Conservation (phyloP, 768 basidiomycete genomes). For the Tulasnella sp. region DNA sequence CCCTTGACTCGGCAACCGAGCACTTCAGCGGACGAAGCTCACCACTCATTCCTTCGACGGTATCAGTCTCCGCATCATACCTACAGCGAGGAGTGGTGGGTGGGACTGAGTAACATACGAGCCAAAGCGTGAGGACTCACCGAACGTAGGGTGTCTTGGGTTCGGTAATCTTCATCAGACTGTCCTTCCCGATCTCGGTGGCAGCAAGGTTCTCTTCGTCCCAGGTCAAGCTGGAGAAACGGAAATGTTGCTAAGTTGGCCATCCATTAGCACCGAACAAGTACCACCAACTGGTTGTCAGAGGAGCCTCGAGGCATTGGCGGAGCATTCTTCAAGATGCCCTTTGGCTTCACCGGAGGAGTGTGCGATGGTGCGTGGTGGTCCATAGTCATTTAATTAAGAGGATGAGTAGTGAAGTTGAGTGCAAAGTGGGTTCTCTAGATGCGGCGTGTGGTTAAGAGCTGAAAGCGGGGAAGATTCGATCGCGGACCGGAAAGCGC, state of each 20-base stretch:
- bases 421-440: neutral
- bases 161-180: slow-evolving; percentile 97
- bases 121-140: slow-evolving; percentile 15
- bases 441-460: neutral
- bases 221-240: slow-evolving; percentile 74
- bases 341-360: slow-evolving; percentile 66
- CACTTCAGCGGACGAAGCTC: slow-evolving; percentile 41
- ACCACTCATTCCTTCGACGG: slow-evolving; percentile 73
- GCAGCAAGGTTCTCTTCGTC: slow-evolving; percentile 92
- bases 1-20: slow-evolving; percentile 22
- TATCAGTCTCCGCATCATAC: slow-evolving; percentile 85
- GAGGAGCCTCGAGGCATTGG: slow-evolving; percentile 36
- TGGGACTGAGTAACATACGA: slow-evolving; percentile 38
- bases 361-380: slow-evolving; percentile 22
- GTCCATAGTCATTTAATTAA: slow-evolving; percentile 2
- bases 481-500: slow-evolving; percentile 7
- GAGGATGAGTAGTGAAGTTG: neutral
- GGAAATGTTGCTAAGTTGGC: neutral
- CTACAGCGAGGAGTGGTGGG: slow-evolving; percentile 38
- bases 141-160: slow-evolving; percentile 96
- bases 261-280: neutral
- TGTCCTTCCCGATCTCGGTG: slow-evolving; percentile 93
- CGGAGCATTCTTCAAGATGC: slow-evolving; percentile 84
- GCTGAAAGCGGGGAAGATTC: slow-evolving; percentile 14
- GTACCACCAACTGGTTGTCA: neutral